Evolutionary conservation across 2,329 filamentous ascomycete genomes (phyloP), one percentile per base, ranked within the genome.

Genomic region (Scedosporium apiospermum): DNA sequence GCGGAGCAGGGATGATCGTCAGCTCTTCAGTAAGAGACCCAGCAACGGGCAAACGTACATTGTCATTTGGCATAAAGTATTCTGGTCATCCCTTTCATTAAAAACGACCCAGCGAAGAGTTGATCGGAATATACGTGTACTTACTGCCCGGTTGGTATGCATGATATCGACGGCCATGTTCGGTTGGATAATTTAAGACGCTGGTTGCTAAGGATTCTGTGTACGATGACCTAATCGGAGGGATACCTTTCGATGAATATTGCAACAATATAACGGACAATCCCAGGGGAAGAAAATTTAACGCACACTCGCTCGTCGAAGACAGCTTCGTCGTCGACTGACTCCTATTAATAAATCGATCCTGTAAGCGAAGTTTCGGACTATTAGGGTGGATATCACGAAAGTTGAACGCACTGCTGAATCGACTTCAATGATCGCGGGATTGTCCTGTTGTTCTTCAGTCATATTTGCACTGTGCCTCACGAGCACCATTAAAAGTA

Each of bases 81-180:
- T 57, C 69, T 70, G 46, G 4, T 53, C n/a, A 46, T n/a, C 18
- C 6, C 12, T 1, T 12, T 6, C 16, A 46, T n/a, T 46, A 46
- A 18, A 46, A 16, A 21, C 2, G 14, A 16, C 6, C 44, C 18
- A 9, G 18, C 4, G 44, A 46, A 46, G 44, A 46, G 44, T 6
- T 46, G 1, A 46, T 34, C 1, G 2, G 30, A 21, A 57, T 16
- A n/a, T 4, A n/a, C 18, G 23, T 10, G n/a, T 3, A 62, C 65
- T 21, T 67, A 72, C 62, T 66, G 2, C 72, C 71, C n/a, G 69
- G 63, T 34, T 69, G 67, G 60, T 72, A 76, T 3, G 71, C 72
- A 62, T 74, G 70, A 23, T 73, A 73, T 1, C 71, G 68, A 12
- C 71, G 68, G 12, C 71, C 71, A 63, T 74, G 68, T 46, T 73